Evolutionary conservation across 2,329 filamentous ascomycete genomes (phyloP), one percentile per base, ranked within the genome.

Genomic region (Magnaporthiopsis incrustans): DNA sequence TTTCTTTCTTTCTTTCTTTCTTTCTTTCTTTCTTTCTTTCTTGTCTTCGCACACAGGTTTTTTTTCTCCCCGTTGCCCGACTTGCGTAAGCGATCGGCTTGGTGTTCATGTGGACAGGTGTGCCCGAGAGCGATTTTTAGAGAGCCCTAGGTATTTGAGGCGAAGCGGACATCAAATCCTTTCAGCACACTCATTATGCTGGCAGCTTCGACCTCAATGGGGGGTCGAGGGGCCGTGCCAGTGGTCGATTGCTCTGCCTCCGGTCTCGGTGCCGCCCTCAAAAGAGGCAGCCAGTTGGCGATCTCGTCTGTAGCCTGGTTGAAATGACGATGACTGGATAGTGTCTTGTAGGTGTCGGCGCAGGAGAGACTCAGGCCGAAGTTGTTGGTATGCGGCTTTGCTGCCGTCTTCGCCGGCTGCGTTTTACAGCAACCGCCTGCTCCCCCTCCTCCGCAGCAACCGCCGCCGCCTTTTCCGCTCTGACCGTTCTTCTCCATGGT

Each of bases 131-230:
- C 1, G 38, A 12, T 18, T 18, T 53, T 18, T 53, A 2, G 22
- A 8, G 8, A 8, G n/a, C 2, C 10, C 44, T 53, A 14, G 10
- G n/a, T 22, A n/a, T 22, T 25, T 25, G 12, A 53, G 18, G 86
- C 86, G 73, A 93, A 93, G 63, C 90, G 79, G 61, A 91, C 82
- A 70, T 93, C 90, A 76, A 93, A 93, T 67, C 90, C 88, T 74
- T 90, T 90, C 66, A 93, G 76, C n/a, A 92, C 90, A 57, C 88
- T 89, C 90, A 93, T 92, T 64, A 93, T 91, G 73, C 89, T 92
- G 0, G 90, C 90, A 8, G 90, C 89, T 75, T 93, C 90, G 22
- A 93, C 89, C 73, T 93, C 90, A 70, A 92, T 86, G 1, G 89
- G 86, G 57, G 82, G 82, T 64, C 79, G 79, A 66, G 73, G 74